Conservation (phyloP, 2,329 filamentous ascomycete species). For the Apiospora saccharicola region DNA sequence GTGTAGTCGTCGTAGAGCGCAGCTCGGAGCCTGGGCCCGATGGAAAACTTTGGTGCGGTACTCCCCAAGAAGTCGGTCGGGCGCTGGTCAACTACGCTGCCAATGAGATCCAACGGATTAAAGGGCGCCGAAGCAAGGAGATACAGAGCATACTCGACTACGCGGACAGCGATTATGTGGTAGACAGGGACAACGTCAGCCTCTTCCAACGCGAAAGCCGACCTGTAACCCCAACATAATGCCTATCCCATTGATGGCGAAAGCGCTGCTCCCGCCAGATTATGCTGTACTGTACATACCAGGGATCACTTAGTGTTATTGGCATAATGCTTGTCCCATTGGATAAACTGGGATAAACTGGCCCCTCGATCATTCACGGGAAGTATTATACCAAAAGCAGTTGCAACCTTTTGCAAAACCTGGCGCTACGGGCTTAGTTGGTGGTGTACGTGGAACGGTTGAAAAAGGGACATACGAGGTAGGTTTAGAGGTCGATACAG, state of each 20-base stretch:
- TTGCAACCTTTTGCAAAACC: not conserved
- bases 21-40: conserved; percentile 46
- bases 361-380: too few species aligned
- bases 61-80: conserved; percentile 78
- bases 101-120: conserved; percentile 82
- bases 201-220: conserved; percentile 67
- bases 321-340: too few species aligned
- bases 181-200: conserved; percentile 85
- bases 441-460: not conserved
- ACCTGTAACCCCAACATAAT: conserved; percentile 55
- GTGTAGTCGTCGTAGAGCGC: conserved; percentile 80
- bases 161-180: conserved; percentile 93
- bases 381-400: not conserved
- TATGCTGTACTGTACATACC: too few species aligned
- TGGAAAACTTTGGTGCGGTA: conserved; percentile 57
- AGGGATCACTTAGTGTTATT: too few species aligned
- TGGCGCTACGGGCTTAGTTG: not conserved
- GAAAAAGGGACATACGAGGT: not conserved
- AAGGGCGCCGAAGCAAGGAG: conserved; percentile 82
- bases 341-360: too few species aligned
- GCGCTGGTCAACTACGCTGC: conserved; percentile 94
- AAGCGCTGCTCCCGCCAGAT: too few species aligned
- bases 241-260: conserved; percentile 27
- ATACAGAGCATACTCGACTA: conserved; percentile 86
- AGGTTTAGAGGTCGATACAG: not conserved